Percentiles rank a stretch among this genome's conserved stretches.
Evolutionary conservation across 2,329 filamentous ascomycete genomes (phyloP).

Genomic region (Fusarium sp.): DNA sequence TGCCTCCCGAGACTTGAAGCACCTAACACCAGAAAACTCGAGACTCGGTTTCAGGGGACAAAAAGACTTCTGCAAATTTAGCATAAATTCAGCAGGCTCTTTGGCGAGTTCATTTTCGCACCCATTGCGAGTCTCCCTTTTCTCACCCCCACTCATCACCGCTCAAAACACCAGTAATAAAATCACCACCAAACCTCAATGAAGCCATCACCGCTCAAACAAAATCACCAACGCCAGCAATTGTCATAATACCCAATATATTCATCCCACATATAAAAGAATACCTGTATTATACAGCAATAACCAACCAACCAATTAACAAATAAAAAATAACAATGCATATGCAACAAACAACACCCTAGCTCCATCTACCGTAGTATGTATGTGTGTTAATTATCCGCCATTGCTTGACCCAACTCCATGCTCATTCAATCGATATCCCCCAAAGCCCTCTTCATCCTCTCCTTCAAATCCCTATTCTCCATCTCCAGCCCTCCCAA

Average conservation of each 20-base stretch:
- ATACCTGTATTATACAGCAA: constrained; percentile 42
- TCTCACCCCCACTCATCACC: not conserved
- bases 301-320: not conserved
- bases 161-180: not conserved
- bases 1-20: not conserved
- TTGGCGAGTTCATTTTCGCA: no score
- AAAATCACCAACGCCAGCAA: not conserved
- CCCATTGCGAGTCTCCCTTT: no score
- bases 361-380: constrained; percentile 39
- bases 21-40: no score
- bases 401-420: constrained; percentile 27
- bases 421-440: constrained; percentile 43
- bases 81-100: no score
- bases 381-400: not conserved
- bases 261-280: constrained; percentile 3
- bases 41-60: no score
- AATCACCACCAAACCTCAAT: not conserved
- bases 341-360: constrained; percentile 34
- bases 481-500: constrained; percentile 81
- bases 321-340: constrained; percentile 9
- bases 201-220: no score
- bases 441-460: constrained; percentile 62
- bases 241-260: constrained; percentile 18
- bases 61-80: no score
- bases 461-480: constrained; percentile 76